These are phyloP conservation scores for Boechera divaricarpa DNA, from an alignment of 345 rosid genomes.

Conservation along the genomic window DNA sequence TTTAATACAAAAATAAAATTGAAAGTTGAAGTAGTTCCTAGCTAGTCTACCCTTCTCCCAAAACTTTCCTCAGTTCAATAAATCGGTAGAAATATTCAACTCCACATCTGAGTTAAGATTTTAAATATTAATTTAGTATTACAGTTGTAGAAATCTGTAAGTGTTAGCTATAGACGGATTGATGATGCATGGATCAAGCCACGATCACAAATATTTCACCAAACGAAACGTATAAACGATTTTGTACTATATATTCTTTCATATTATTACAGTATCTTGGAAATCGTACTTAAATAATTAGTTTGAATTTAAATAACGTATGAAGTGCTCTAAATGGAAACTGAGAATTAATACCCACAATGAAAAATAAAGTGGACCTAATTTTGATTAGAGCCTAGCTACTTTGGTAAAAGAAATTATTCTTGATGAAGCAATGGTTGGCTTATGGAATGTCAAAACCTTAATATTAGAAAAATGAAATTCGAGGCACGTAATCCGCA, in stretches of 20 bases:
- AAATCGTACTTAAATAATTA: not conserved
- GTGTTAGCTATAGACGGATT: not conserved
- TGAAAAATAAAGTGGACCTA: conserved; percentile 36
- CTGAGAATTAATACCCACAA: conserved; percentile 21
- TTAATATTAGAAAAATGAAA: conserved; percentile 36
- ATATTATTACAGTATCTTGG: not conserved
- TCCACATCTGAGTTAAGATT: not conserved
- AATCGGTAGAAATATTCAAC: too few relatives aligned
- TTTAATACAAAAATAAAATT: too few relatives aligned
- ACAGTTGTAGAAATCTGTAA: not conserved
- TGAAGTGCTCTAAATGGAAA: conserved; percentile 28
- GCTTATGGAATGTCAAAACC: conserved; percentile 50
- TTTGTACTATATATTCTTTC: not conserved
- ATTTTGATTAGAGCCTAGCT: conserved; percentile 38
- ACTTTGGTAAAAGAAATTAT: conserved; percentile 41
- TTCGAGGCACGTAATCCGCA: conserved; percentile 40
- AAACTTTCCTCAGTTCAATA: not conserved
- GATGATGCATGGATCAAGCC: not conserved
- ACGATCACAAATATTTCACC: not conserved
- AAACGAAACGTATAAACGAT: not conserved
- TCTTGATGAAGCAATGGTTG: conserved; percentile 44
- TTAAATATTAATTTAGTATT: too few relatives aligned
- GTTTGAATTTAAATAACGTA: not conserved
- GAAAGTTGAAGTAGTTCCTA: too few relatives aligned
- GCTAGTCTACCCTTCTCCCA: too few relatives aligned